Percentiles rank a stretch among this genome's conserved stretches.
phyloP scores from a whole-genome alignment of 306 rosid species.

The Trichosanthes cucumerina region DNA sequence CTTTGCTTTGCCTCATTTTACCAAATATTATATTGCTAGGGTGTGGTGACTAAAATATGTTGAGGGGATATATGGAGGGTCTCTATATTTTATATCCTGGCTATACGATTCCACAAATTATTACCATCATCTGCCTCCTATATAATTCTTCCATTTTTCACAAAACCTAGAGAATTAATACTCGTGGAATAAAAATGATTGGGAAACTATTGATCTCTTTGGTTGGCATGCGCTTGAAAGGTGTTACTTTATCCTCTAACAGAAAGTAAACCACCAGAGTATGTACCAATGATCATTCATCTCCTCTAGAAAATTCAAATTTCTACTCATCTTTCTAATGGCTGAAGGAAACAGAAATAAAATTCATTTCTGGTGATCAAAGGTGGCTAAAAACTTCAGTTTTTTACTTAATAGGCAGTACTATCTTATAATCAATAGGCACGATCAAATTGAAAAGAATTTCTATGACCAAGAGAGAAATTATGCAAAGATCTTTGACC shows the following conservation, averaged over 20 bases:
- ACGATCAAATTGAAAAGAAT: not conserved
- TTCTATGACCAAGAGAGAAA: not conserved
- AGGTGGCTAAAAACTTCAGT: not conserved
- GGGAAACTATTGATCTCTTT: not conserved
- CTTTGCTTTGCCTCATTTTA: not conserved
- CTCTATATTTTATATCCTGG: not conserved
- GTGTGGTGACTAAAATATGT: not conserved
- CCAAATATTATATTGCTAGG: not conserved
- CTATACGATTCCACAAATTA: not conserved
- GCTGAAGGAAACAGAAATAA: not conserved
- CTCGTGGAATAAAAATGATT: not conserved
- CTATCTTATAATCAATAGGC: not conserved
- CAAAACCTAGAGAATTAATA: not conserved
- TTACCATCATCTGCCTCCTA: not conserved
- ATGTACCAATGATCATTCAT: not conserved
- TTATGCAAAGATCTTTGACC: not conserved
- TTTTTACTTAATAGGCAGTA: not conserved
- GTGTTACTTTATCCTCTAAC: not conserved
- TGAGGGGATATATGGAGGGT: not conserved
- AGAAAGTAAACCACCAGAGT: not conserved
- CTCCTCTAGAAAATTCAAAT: not conserved
- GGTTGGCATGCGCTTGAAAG: not conserved
- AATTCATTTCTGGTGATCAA: not conserved
- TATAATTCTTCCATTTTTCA: not conserved
- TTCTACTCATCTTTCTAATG: not conserved